These are phyloP conservation scores for Fistulifera solaris DNA, from an alignment of 108 stramenopile species.

Conservation along the genomic window DNA sequence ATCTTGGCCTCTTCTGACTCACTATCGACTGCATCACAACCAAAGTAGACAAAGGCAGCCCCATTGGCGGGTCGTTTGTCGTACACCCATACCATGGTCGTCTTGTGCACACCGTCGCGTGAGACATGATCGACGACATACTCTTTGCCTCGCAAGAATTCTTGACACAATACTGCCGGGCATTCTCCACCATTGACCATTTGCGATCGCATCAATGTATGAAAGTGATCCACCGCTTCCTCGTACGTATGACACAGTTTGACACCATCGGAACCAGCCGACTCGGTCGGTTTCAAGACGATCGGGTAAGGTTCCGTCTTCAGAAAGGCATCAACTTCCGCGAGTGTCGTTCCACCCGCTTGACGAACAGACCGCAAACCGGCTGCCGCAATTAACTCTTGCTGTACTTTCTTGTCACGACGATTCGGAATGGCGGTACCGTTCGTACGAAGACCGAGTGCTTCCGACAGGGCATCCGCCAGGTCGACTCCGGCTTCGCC, in stretches of 20 bases:
- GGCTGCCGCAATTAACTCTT: conserved; percentile 56
- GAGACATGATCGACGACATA: conserved; percentile 76
- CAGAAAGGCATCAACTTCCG: conserved; percentile 66
- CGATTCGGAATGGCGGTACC: conserved; percentile 64
- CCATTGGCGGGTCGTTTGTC: conserved; percentile 87
- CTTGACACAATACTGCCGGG: conserved; percentile 34
- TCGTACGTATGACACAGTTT: conserved; percentile 36
- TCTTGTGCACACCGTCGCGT: conserved; percentile 69
- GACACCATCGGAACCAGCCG: conserved; percentile 76
- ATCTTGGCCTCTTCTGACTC: conserved; percentile 50
- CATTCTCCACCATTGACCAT: conserved; percentile 40
- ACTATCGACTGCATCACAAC: conserved; percentile 41
- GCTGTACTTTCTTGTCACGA: conserved; percentile 78
- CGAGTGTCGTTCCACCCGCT: conserved; percentile 61
- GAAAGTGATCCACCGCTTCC: conserved; percentile 47
- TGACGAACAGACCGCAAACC: conserved; percentile 81
- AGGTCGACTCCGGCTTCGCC: conserved; percentile 81
- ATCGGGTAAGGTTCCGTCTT: conserved; percentile 55
- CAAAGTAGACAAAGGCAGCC: conserved; percentile 83
- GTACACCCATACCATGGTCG: conserved; percentile 83
- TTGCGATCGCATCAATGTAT: conserved; percentile 34
- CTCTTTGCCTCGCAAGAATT: conserved; percentile 44
- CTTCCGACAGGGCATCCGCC: conserved; percentile 57
- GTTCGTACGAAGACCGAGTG: conserved; percentile 54
- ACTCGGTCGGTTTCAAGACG: conserved; percentile 89